Conservation (phyloP, 2,329 filamentous ascomycete genomes). For the Didymella lethalis region DNA sequence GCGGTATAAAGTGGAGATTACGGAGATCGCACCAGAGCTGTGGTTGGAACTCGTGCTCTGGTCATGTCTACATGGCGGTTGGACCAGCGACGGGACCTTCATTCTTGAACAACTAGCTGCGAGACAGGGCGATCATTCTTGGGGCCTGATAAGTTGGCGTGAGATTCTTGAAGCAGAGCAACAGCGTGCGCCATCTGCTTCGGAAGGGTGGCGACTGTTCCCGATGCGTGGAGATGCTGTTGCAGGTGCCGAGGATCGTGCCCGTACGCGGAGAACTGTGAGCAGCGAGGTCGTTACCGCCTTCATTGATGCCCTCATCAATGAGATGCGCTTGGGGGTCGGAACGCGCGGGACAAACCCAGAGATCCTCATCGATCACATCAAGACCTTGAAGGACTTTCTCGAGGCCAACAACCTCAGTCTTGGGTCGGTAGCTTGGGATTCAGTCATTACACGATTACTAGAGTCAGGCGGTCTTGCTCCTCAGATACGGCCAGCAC, state of each 20-base stretch:
- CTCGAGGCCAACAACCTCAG: constrained; percentile 50
- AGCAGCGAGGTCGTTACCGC: constrained; percentile 66
- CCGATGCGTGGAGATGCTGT: constrained; percentile 26
- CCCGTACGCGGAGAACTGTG: constrained; percentile 57
- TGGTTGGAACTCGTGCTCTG: constrained; percentile 63
- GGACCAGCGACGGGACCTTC: constrained; percentile 53
- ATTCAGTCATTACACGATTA: constrained; percentile 59
- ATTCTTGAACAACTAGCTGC: constrained; percentile 48
- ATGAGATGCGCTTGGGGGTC: constrained; percentile 55
- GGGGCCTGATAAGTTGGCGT: constrained; percentile 53
- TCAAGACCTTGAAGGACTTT: constrained; percentile 50
- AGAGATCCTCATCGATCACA: constrained; percentile 43
- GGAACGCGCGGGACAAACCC: constrained; percentile 50
- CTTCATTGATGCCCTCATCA: constrained; percentile 62
- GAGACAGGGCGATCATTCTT: constrained; percentile 33
- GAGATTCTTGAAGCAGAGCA: constrained; percentile 49
- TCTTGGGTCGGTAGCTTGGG: constrained; percentile 55
- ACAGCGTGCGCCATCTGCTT: constrained; percentile 25
- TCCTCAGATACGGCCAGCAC: constrained; percentile 55
- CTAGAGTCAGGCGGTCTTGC: constrained; percentile 58
- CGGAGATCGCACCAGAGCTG: constrained; percentile 55
- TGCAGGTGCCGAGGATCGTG: constrained; percentile 36
- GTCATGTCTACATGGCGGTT: constrained; percentile 60
- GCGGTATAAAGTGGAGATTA: constrained; percentile 52
- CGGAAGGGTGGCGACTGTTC: constrained; percentile 39